These are phyloP conservation scores for peach (Prunus persica) DNA, from an alignment of 306 rosid species.

Conservation along the genomic window DNA sequence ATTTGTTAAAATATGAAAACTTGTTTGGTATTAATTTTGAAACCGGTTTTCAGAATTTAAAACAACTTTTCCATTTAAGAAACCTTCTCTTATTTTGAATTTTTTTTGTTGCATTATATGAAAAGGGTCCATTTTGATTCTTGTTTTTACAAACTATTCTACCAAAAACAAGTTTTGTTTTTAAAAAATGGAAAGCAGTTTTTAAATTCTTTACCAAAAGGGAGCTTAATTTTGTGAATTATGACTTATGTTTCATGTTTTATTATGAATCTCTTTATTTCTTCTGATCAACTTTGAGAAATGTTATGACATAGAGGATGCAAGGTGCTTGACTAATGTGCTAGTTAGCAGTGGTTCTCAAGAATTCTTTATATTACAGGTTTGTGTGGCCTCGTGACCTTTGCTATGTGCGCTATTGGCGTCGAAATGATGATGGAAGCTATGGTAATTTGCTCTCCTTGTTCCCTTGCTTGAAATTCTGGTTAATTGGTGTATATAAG, in stretches of 20 bases:
- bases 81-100: neutral
- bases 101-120: neutral
- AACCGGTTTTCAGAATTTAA: neutral
- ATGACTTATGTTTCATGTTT: neutral
- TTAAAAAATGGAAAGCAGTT: neutral
- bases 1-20: neutral
- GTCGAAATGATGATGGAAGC: constrained; percentile 98
- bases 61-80: neutral
- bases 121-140: neutral
- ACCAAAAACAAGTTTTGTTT: neutral
- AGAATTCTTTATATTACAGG: constrained; percentile 46
- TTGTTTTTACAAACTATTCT: neutral
- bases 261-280: neutral
- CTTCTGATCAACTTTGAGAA: neutral
- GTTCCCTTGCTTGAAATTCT: constrained; percentile 2
- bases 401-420: constrained; percentile 99
- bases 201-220: neutral
- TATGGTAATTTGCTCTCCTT: constrained; percentile 54
- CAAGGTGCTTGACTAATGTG: neutral
- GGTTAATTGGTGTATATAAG: constrained; percentile 8
- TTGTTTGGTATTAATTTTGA: neutral
- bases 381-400: constrained; percentile 99
- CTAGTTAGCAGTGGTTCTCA: neutral
- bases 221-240: neutral
- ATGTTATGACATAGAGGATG: neutral